These are phyloP conservation scores for Starmerella stellata DNA, from an alignment of 805 yeast genomes.

Conservation along the genomic window DNA sequence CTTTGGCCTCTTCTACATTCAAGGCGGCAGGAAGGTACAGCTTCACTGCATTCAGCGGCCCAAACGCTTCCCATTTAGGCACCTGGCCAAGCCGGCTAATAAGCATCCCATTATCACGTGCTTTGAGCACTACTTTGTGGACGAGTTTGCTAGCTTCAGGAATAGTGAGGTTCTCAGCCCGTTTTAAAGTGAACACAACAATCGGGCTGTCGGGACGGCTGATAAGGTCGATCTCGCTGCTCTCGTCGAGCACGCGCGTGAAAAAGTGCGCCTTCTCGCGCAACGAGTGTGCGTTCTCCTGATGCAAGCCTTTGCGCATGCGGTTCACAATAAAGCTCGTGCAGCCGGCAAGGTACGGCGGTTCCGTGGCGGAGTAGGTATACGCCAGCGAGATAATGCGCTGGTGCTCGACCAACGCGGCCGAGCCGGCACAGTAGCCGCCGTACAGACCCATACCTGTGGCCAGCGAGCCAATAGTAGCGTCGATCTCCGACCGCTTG, in stretches of 20 bases:
- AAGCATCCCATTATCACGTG: slow-evolving; percentile 37
- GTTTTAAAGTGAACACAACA: slow-evolving; percentile 42
- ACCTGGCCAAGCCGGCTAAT: slow-evolving; percentile 48
- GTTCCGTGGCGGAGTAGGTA: slow-evolving; percentile 85
- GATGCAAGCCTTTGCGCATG: slow-evolving; percentile 20
- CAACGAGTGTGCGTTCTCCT: slow-evolving; percentile 18
- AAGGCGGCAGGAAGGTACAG: slow-evolving; percentile 34
- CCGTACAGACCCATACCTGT: slow-evolving; percentile 70
- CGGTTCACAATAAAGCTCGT: slow-evolving; percentile 16
- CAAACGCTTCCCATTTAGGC: slow-evolving; percentile 55
- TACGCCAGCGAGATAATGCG: slow-evolving; percentile 77
- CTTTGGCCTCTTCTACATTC: slow-evolving; percentile 25
- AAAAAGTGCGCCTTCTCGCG: slow-evolving; percentile 13
- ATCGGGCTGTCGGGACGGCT: slow-evolving; percentile 49
- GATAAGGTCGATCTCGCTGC: slow-evolving; percentile 31
- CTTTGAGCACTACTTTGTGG: slow-evolving; percentile 45
- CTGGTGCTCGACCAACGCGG: slow-evolving; percentile 76
- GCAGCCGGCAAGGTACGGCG: slow-evolving; percentile 59
- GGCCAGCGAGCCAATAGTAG: slow-evolving; percentile 77
- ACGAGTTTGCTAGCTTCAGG: slow-evolving; percentile 38
- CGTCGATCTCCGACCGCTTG: slow-evolving; percentile 54
- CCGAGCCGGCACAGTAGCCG: slow-evolving; percentile 79
- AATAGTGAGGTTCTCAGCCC: slow-evolving; percentile 19
- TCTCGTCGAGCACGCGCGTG: slow-evolving; percentile 7
- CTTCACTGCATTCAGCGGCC: slow-evolving; percentile 44